Evolutionary conservation across 768 basidiomycete genomes (phyloP).

Genomic region (Lactarius hatsudake): DNA sequence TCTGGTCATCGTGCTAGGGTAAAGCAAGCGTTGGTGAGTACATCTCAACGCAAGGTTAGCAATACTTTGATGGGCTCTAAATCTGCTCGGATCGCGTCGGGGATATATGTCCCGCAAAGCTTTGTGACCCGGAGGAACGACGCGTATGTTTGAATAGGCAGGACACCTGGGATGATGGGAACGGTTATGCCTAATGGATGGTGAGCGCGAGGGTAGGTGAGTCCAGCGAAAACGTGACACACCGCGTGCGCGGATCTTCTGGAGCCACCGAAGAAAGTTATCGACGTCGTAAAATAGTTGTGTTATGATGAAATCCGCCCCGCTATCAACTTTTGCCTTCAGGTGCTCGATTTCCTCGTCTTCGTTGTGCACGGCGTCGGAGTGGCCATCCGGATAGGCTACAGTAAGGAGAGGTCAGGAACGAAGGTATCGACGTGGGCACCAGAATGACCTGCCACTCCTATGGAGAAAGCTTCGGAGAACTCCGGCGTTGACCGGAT

Average conservation of each 20-base stretch:
- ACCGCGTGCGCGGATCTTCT: conserved; percentile 72
- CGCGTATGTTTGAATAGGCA: conserved; percentile 96
- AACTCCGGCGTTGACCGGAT: conserved; percentile 78
- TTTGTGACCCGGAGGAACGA: conserved; percentile 92
- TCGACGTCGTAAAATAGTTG: conserved; percentile 98
- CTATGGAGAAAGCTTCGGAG: conserved; percentile 85
- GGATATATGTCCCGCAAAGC: conserved; percentile 79
- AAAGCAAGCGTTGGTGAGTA: neutral
- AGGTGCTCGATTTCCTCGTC: conserved; percentile 66
- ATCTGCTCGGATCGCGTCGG: conserved; percentile 57
- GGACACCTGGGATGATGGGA: conserved; percentile 92
- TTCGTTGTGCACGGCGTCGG: conserved; percentile 56
- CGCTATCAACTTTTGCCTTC: conserved; percentile 87
- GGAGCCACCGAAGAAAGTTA: conserved; percentile 76
- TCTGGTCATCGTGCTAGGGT: conserved; percentile 82
- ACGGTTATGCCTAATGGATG: conserved; percentile 67
- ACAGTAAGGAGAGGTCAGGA: conserved; percentile 15
- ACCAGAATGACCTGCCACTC: conserved; percentile 73
- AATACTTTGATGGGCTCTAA: conserved; percentile 76
- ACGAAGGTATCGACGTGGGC: neutral
- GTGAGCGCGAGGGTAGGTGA: neutral
- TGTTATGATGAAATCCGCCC: conserved; percentile 94
- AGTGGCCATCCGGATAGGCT: conserved; percentile 92
- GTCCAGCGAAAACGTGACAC: conserved; percentile 1
- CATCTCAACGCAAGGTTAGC: conserved; percentile 15